These are phyloP conservation scores for Tolypocladium ovalisporum DNA, from an alignment of 2,329 filamentous ascomycete species.

Conservation along the genomic window DNA sequence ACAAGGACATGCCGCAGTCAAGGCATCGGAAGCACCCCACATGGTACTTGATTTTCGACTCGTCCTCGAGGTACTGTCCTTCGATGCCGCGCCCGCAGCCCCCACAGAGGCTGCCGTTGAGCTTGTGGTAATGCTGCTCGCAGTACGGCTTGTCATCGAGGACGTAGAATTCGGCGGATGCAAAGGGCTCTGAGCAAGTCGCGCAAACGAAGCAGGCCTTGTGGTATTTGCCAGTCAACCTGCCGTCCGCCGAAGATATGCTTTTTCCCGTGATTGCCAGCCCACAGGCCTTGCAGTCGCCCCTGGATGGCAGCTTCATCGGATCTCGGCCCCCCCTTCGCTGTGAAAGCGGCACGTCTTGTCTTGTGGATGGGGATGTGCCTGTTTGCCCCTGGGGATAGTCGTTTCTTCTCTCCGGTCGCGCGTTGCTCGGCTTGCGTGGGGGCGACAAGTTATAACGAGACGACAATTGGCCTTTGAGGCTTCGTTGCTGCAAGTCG, in stretches of 20 bases:
- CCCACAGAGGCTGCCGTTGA: conserved; percentile 78
- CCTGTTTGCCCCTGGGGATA: not conserved
- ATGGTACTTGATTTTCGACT: conserved; percentile 69
- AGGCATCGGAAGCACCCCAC: conserved; percentile 75
- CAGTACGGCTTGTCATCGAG: conserved; percentile 81
- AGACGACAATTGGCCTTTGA: conserved; percentile 5
- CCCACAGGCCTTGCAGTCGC: conserved; percentile 74
- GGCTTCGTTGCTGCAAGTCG: not conserved
- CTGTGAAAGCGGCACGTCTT: conserved; percentile 6
- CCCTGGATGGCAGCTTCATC: conserved; percentile 41
- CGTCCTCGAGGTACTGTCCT: conserved; percentile 84
- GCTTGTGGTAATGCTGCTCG: conserved; percentile 80
- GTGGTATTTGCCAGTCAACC: conserved; percentile 87
- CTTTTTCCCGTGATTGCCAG: conserved; percentile 79
- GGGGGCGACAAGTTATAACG: conserved; percentile 1
- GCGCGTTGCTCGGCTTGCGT: not conserved
- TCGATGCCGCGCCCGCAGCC: conserved; percentile 80
- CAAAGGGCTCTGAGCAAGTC: conserved; percentile 70
- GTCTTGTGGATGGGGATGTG: not conserved
- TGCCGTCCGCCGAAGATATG: conserved; percentile 84
- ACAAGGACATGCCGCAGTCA: conserved; percentile 63
- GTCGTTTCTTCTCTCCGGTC: not conserved
- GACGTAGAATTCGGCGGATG: conserved; percentile 87
- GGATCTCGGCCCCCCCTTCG: conserved; percentile 27
- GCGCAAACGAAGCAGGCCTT: conserved; percentile 90